phyloP scores from a whole-genome alignment of 2,329 filamentous ascomycete species.

The Trichoderma cornu-damae region DNA sequence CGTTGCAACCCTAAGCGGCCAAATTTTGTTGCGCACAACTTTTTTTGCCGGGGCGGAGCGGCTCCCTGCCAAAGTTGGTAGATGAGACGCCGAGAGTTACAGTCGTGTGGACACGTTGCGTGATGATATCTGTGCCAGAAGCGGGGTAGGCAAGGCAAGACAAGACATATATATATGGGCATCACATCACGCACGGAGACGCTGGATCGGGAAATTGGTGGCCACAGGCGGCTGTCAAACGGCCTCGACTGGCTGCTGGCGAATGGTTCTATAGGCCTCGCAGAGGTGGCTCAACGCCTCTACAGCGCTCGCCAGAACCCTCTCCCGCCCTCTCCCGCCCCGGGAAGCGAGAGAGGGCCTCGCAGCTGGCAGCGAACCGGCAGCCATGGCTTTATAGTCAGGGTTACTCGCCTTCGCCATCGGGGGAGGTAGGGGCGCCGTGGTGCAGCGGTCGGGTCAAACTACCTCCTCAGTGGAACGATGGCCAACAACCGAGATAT shows the following conservation, averaged over 20 bases:
- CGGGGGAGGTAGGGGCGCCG: not conserved
- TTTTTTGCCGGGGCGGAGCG: not conserved
- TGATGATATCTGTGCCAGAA: not conserved
- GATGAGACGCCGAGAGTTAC: not conserved
- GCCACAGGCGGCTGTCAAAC: not conserved
- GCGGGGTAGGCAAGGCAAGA: too few relatives aligned
- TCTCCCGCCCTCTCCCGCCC: not conserved
- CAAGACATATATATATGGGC: too few relatives aligned
- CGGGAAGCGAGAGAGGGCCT: not conserved
- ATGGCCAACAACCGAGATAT: not conserved
- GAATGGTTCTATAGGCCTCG: not conserved
- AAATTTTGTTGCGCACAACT: not conserved
- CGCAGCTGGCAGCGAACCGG: not conserved
- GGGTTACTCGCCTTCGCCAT: not conserved
- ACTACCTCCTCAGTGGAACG: not conserved
- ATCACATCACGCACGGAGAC: not conserved
- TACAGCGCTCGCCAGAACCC: too few relatives aligned
- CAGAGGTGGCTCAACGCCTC: not conserved
- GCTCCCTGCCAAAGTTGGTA: not conserved
- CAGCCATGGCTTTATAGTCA: not conserved
- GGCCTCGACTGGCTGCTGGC: not conserved
- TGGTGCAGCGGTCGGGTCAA: constrained; percentile 3
- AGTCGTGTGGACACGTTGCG: not conserved
- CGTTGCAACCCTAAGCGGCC: not conserved
- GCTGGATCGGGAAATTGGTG: not conserved